Conservation (phyloP, 2,329 filamentous ascomycete genomes). For the Amauroascus verrucosus region DNA sequence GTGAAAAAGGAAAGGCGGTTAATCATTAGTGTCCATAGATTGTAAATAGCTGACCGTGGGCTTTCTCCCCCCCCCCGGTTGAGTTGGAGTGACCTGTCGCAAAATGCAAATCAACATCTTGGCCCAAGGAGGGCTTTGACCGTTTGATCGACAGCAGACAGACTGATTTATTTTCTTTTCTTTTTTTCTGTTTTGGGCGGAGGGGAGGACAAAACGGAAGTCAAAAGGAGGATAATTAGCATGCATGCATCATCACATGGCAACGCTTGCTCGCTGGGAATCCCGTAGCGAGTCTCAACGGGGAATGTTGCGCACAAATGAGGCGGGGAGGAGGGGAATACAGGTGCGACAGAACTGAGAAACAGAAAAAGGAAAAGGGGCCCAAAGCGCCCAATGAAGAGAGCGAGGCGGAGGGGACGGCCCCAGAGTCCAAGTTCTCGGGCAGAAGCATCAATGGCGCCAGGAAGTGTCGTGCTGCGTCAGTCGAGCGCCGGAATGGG, state of each 20-base stretch:
- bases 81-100: not conserved
- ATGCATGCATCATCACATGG: too few relatives aligned
- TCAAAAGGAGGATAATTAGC: too few relatives aligned
- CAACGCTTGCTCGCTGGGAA: too few relatives aligned
- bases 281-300: too few relatives aligned
- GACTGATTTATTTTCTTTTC: not conserved
- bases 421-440: not conserved
- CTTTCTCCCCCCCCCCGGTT: too few relatives aligned
- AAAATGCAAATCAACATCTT: too few relatives aligned
- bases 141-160: slow-evolving; percentile 7
- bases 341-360: slow-evolving; percentile 8
- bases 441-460: not conserved
- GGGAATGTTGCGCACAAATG: too few relatives aligned
- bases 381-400: not conserved
- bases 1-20: too few relatives aligned
- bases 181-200: not conserved
- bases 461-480: slow-evolving; percentile 1
- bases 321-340: not conserved
- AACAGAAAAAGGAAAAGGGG: not conserved
- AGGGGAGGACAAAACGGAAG: too few relatives aligned
- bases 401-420: not conserved
- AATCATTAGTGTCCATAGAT: too few relatives aligned
- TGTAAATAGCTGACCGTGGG: too few relatives aligned
- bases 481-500: not conserved
- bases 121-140: not conserved